A percentile compares a stretch with the other conserved stretches of the same genome.
These are phyloP conservation scores for Salix purpurea DNA, from an alignment of 345 rosid species.

Conservation along the genomic window DNA sequence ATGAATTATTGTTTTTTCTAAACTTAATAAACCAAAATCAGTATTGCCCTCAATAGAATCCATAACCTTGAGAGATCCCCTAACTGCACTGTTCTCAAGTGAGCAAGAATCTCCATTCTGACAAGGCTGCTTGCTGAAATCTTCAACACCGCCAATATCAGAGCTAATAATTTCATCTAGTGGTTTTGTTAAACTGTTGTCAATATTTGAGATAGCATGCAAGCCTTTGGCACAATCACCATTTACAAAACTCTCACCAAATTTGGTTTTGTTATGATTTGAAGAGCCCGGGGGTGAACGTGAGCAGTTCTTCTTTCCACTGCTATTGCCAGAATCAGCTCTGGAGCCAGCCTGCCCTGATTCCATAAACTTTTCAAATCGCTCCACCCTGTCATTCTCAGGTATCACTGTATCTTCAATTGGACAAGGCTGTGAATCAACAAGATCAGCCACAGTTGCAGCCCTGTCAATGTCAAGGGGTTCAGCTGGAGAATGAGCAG, in stretches of 20 bases:
- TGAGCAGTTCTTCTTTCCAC: conserved; percentile 30
- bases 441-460: conserved; percentile 20
- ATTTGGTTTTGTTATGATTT: conserved; percentile 30
- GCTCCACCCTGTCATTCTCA: conserved; percentile 26
- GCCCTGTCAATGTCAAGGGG: conserved; percentile 18
- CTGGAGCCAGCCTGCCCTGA: conserved; percentile 22
- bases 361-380: conserved; percentile 20
- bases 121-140: conserved; percentile 20
- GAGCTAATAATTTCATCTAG: conserved; percentile 13
- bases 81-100: conserved; percentile 26
- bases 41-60: conserved; percentile 19
- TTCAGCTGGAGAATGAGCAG: conserved; percentile 13
- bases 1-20: conserved; percentile 21
- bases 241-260: conserved; percentile 22
- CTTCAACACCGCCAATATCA: conserved; percentile 23
- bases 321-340: conserved; percentile 12
- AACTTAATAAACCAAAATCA: conserved; percentile 22
- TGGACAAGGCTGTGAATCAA: conserved; percentile 25
- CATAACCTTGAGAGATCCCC: conserved; percentile 17
- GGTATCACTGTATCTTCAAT: conserved; percentile 19
- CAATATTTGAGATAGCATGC: conserved; percentile 23
- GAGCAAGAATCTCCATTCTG: conserved; percentile 21
- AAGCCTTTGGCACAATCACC: conserved; percentile 6
- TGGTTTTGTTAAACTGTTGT: conserved; percentile 22
- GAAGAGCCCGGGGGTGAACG: conserved; percentile 28